Percentiles rank a stretch among this genome's conserved stretches.
phyloP scores from a whole-genome alignment of 805 yeast genomes.

The Saccharomycopsis vini region DNA sequence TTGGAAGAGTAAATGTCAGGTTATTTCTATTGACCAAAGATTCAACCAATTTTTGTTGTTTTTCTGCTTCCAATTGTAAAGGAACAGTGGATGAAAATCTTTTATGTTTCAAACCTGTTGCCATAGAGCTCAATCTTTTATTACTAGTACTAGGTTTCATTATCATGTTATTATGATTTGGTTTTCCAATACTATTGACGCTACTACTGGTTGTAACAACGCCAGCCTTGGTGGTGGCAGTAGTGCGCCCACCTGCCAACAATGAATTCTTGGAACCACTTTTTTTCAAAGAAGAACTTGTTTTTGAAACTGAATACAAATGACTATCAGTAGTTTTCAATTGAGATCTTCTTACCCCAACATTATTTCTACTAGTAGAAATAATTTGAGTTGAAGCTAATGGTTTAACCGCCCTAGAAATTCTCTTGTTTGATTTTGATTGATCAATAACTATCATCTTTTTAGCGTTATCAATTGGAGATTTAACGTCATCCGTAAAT shows the following conservation, averaged over 20 bases:
- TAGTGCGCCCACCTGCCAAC: not conserved
- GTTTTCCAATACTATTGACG: not conserved
- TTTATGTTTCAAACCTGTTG: not conserved
- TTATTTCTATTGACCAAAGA: conserved; percentile 3
- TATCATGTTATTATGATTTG: too few species aligned
- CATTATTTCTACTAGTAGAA: not conserved
- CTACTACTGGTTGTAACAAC: not conserved
- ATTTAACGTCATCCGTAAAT: too few species aligned
- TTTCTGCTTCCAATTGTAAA: conserved; percentile 2
- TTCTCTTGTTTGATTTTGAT: not conserved
- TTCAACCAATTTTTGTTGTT: conserved; percentile 10
- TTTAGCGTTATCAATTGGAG: too few species aligned
- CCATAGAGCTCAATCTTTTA: not conserved
- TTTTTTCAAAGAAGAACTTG: conserved; percentile 2
- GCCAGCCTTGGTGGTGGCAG: too few species aligned
- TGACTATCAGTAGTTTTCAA: not conserved
- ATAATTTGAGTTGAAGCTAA: not conserved
- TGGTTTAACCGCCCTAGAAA: not conserved
- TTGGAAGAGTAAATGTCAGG: not conserved
- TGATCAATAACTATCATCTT: not conserved
- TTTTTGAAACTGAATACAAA: not conserved
- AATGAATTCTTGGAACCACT: conserved; percentile 1
- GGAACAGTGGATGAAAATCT: not conserved
- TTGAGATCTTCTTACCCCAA: not conserved
- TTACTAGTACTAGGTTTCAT: not conserved